Evolutionary conservation across 805 yeast genomes (phyloP).

Genomic region (Spencermartinsiella europaea): DNA sequence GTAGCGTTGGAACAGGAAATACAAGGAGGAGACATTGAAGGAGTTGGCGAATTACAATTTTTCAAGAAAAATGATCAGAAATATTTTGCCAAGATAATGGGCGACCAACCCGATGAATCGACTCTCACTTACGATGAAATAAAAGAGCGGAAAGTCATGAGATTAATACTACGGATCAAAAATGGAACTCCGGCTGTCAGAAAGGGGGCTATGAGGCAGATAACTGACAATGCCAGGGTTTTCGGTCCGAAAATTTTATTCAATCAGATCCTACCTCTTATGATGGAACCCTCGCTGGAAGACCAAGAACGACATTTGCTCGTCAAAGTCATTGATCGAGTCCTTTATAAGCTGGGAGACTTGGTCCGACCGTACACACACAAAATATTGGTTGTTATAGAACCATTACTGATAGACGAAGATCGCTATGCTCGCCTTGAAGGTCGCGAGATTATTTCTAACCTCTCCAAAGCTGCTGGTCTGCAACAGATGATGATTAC

Average conservation of each 20-base stretch:
- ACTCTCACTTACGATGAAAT: constrained; percentile 47
- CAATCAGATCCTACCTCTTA: constrained; percentile 65
- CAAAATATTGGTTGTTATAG: constrained; percentile 63
- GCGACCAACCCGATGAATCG: constrained; percentile 26
- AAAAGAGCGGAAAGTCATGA: constrained; percentile 56
- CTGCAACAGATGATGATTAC: constrained; percentile 71
- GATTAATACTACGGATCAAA: constrained; percentile 61
- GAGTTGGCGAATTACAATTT: constrained; percentile 57
- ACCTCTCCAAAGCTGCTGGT: constrained; percentile 76
- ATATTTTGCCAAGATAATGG: constrained; percentile 59
- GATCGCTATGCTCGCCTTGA: constrained; percentile 69
- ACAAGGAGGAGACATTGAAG: constrained; percentile 54
- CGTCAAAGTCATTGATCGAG: constrained; percentile 68
- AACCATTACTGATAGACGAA: constrained; percentile 77
- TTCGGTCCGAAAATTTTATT: constrained; percentile 70
- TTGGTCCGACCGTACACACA: constrained; percentile 67
- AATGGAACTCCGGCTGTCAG: constrained; percentile 71
- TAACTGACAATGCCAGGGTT: constrained; percentile 56
- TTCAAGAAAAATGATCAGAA: constrained; percentile 68
- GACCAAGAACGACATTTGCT: constrained; percentile 80
- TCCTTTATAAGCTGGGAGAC: constrained; percentile 61
- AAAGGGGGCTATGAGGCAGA: constrained; percentile 59
- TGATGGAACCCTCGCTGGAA: constrained; percentile 65
- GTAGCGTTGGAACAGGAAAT: constrained; percentile 27
- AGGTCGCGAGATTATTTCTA: constrained; percentile 73